Base-by-base conservation (phyloP, 768 basidiomycete genomes). In the Suillus subluteus region DNA sequence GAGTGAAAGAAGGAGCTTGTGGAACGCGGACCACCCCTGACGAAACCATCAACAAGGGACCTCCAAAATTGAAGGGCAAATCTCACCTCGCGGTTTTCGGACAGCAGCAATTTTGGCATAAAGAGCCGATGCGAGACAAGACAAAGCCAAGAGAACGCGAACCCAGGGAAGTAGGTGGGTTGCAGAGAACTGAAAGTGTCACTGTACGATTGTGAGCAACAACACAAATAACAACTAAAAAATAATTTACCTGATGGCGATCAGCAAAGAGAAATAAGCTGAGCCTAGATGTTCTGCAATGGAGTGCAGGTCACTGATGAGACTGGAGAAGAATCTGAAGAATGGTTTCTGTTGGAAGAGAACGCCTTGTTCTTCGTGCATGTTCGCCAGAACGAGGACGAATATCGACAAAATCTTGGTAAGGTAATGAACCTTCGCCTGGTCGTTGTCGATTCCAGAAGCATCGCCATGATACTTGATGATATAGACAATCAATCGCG, bases 381-480 rank as follows among this genome's bases (percentile, higher is more conserved):
- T 85, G 72, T 95, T 95, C 68, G 98, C 95, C 65, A 99, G 82
- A 12, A 98, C 96, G 66, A 99, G 88, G 37, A 99, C 95, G 76
- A 98, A 92, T 78, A 99, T 99, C 15, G 97, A 97, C 66, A 99
- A 80, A 66, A 99, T 98, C 81, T 98, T 99, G 62, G 94, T 95
- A 72, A 98, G 82, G 80, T 98, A 99, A 76, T 97, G 94, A 15
- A 96, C 94, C 77, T 98, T 98, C 21, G 96, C 95, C 72, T 95
- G 91, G 71, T 97, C 96, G 72, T 94, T 95, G 79, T 96, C 94
- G 66, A 94, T 84, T 12, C 94, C 95, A 15, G 91, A 89, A 35
- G 96, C 94, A 80, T 99, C 98, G 13, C 96, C 98, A 71, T 99
- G 97, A 77, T 99, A 98, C 82, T 99, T 99, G 87, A 99, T 96